Percentiles rank a stretch among this genome's conserved stretches.
phyloP scores from a whole-genome alignment of 2,329 filamentous ascomycete genomes.

The Diatrype stigma region DNA sequence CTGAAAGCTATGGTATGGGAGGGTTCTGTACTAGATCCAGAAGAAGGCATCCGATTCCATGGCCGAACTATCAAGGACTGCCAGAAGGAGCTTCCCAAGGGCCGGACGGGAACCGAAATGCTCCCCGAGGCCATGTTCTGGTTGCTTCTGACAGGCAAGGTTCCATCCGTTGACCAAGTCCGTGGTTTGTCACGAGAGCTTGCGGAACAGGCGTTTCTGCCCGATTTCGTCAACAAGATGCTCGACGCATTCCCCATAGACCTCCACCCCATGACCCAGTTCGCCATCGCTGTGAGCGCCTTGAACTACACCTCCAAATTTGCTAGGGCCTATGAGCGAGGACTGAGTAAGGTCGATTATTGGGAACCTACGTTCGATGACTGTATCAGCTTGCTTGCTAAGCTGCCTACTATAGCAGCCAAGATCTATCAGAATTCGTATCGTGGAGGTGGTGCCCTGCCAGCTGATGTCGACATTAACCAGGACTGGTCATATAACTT shows the following conservation, averaged over 20 bases:
- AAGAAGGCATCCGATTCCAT: constrained; percentile 98
- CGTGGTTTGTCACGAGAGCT: constrained; percentile 80
- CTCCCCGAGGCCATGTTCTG: constrained; percentile 99
- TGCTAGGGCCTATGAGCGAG: constrained; percentile 86
- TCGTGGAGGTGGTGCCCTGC: constrained; percentile 67
- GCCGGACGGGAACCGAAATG: constrained; percentile 90
- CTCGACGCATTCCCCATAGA: constrained; percentile 84
- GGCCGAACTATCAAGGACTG: constrained; percentile 98
- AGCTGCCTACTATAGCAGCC: constrained; percentile 92
- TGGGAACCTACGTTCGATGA: constrained; percentile 99
- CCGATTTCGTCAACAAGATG: constrained; percentile 79
- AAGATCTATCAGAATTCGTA: constrained; percentile 96
- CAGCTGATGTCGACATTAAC: constrained; percentile 70
- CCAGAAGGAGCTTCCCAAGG: constrained; percentile 89
- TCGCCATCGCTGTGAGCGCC: constrained; percentile 91
- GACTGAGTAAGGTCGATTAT: constrained; percentile 92
- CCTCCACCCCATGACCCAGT: constrained; percentile 97
- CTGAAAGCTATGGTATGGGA: constrained; percentile 99
- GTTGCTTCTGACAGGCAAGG: constrained; percentile 89
- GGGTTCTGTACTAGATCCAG: constrained; percentile 90
- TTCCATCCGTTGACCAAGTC: constrained; percentile 78
- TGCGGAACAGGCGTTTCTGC: constrained; percentile 79
- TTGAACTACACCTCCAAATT: constrained; percentile 93
- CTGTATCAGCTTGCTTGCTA: constrained; percentile 86
- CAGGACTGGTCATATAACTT: constrained; percentile 99